These are phyloP conservation scores for Pseudomonodictys pantanalensis DNA, from an alignment of 495 filamentous ascomycete genomes.

Conservation along the genomic window DNA sequence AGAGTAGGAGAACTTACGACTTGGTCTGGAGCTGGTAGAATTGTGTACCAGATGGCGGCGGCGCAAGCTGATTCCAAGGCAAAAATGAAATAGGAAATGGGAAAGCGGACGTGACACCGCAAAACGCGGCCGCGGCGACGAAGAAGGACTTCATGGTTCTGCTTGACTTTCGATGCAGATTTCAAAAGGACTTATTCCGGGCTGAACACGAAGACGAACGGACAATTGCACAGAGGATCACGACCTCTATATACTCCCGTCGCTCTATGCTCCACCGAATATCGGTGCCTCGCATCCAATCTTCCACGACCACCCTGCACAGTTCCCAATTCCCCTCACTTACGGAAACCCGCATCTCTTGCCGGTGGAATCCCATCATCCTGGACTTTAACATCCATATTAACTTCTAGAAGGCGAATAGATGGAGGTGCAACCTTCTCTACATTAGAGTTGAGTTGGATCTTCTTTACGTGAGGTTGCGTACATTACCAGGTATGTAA, in stretches of 20 bases:
- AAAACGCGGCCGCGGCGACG: slow-evolving; percentile 16
- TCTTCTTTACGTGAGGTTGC: slow-evolving; percentile 10
- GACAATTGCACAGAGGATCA: too few species aligned
- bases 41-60: slow-evolving; percentile 16
- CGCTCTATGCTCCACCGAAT: too few species aligned
- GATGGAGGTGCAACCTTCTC: not conserved
- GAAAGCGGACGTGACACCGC: slow-evolving; percentile 16
- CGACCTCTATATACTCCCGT: too few species aligned
- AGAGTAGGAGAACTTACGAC: slow-evolving; percentile 9
- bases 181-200: too few species aligned
- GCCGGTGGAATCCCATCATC: not conserved
- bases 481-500: not conserved
- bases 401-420: not conserved
- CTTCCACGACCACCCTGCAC: too few species aligned
- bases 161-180: not conserved
- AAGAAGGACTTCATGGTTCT: slow-evolving; percentile 20
- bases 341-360: not conserved
- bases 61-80: not conserved
- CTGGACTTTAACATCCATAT: slow-evolving; percentile 6
- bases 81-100: too few species aligned
- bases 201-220: not conserved
- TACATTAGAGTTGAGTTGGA: not conserved
- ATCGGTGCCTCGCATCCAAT: too few species aligned
- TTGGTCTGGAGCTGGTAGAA: slow-evolving; percentile 28
- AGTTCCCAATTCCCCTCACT: too few species aligned